Evolutionary conservation across 345 rosid genomes (phyloP).

Genomic region (Noccaea caerulescens): DNA sequence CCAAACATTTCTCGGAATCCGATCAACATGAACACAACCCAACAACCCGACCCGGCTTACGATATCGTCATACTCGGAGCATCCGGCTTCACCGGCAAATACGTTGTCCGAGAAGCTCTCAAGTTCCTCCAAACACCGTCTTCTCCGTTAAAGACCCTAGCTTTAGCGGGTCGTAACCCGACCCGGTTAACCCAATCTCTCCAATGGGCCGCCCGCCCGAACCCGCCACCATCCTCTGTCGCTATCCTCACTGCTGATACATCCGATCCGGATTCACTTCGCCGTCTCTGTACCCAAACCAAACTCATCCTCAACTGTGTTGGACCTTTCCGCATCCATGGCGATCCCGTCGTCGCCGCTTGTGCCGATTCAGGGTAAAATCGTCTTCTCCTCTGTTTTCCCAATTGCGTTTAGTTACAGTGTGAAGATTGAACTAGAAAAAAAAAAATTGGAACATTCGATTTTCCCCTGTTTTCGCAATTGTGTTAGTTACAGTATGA

Average conservation of each 20-base stretch:
- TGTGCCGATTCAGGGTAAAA: conserved; percentile 71
- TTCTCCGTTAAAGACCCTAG: conserved; percentile 71
- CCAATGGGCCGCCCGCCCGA: conserved; percentile 75
- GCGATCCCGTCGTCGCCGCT: conserved; percentile 84
- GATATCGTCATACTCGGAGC: conserved; percentile 77
- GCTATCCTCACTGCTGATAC: conserved; percentile 74
- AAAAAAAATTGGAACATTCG: neutral
- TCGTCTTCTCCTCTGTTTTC: conserved; percentile 4
- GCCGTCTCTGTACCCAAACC: conserved; percentile 65
- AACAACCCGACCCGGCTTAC: conserved; percentile 37
- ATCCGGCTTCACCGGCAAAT: conserved; percentile 79
- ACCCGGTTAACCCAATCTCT: conserved; percentile 61
- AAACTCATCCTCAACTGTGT: conserved; percentile 83
- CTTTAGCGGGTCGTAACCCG: conserved; percentile 82
- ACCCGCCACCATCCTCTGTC: conserved; percentile 54
- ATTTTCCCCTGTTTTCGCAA: neutral
- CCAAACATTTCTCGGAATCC: conserved; percentile 11
- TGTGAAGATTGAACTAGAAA: neutral
- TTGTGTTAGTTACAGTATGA: neutral
- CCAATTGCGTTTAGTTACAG: neutral
- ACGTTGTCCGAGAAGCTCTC: conserved; percentile 74
- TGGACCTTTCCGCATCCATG: conserved; percentile 80
- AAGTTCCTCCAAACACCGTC: conserved; percentile 60
- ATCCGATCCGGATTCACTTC: conserved; percentile 71
- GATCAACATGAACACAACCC: conserved; percentile 41